Percentiles rank a stretch among this genome's conserved stretches.
Conservation (phyloP, 129 eudicot genomes). For the sunflower (Helianthus annuus) region DNA sequence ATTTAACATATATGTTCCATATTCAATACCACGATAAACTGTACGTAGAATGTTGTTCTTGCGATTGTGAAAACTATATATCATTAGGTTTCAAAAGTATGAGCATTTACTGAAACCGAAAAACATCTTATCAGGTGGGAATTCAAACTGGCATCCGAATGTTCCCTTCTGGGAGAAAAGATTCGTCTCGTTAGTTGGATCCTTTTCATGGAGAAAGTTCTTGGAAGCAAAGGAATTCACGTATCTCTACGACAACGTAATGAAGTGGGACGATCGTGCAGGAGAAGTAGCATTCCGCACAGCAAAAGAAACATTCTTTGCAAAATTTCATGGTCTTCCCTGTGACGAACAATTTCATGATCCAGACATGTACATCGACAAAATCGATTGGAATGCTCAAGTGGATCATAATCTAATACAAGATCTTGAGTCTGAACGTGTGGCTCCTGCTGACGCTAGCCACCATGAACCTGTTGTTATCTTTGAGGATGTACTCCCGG, state of each 20-base stretch:
- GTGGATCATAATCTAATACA: conserved; percentile 38
- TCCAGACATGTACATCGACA: conserved; percentile 73
- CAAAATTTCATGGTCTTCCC: conserved; percentile 57
- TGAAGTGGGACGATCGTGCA: conserved; percentile 77
- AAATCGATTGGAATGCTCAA: conserved; percentile 67
- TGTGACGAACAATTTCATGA: conserved; percentile 54
- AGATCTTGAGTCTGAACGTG: conserved; percentile 41
- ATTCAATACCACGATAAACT: not conserved
- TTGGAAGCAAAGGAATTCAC: conserved; percentile 52
- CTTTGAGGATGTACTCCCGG: conserved; percentile 43
- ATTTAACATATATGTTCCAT: not conserved
- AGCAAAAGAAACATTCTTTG: conserved; percentile 63
- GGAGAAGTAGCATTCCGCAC: conserved; percentile 63
- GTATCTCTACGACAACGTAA: conserved; percentile 50
- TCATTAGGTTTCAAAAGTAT: not conserved
- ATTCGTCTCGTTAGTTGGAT: conserved; percentile 62
- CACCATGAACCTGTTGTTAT: conserved; percentile 46
- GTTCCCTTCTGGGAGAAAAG: conserved; percentile 71
- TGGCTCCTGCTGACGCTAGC: conserved; percentile 10
- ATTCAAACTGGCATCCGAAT: conserved; percentile 44
- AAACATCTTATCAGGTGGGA: conserved; percentile 23
- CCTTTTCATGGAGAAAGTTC: conserved; percentile 63
- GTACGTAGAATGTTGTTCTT: not conserved
- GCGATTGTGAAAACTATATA: not conserved
- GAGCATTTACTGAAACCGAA: not conserved